Evolutionary conservation across 2,329 filamentous ascomycete genomes (phyloP), one percentile per base, ranked within the genome.

Genomic region (Fusarium xyrophilum): DNA sequence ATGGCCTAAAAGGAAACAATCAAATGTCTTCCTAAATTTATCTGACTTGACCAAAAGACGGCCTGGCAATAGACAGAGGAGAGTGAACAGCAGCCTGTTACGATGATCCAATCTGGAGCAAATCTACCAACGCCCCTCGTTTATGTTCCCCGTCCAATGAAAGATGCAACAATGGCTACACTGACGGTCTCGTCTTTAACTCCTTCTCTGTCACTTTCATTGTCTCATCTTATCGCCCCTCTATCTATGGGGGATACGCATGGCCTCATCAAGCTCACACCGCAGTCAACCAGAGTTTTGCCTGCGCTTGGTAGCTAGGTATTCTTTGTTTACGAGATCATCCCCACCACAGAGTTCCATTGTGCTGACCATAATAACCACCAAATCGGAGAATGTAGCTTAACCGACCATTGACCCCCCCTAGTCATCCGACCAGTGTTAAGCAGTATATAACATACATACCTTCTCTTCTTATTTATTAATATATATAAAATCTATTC

Each of bases 351-450:
- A 56, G 50, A 44, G 60, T 67, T 60, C 58, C 60, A 56, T 69
- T 66, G 58, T 60, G 63, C 63, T 73, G 68, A 68, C 68, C 70
- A 60, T 54, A 23, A 47, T n/a, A n/a, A n/a, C n/a, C n/a, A n/a
- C n/a, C n/a, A n/a, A n/a, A n/a, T n/a, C n/a, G n/a, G n/a, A n/a
- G n/a, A n/a, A n/a, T n/a, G n/a, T n/a, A n/a, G n/a, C n/a, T n/a
- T n/a, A n/a, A n/a, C n/a, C n/a, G n/a, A n/a, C n/a, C n/a, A n/a
- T n/a, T n/a, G n/a, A n/a, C n/a, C n/a, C n/a, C n/a, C n/a, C n/a
- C n/a, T n/a, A n/a, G n/a, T n/a, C n/a, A n/a, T n/a, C n/a, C n/a
- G n/a, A n/a, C n/a, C n/a, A n/a, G n/a, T n/a, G n/a, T n/a, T n/a
- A n/a, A n/a, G n/a, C n/a, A n/a, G n/a, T n/a, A n/a, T n/a, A n/a